Conservation (phyloP, 1,139 yeast species). For the Oligophagozyma castellii region DNA sequence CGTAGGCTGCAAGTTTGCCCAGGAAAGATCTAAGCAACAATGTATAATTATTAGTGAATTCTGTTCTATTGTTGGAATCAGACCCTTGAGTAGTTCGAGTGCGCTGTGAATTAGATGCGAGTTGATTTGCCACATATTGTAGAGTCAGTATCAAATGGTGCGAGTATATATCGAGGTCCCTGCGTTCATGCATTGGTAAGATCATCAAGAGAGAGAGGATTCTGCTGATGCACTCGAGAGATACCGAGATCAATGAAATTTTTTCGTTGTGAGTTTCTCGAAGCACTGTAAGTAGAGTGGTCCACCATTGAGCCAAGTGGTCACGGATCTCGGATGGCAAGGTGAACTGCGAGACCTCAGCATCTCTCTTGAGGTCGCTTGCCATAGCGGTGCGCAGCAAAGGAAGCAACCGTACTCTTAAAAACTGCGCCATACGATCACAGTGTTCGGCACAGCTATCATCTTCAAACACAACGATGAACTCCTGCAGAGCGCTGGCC, state of each 20-base stretch:
- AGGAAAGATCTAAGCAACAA: slow-evolving; percentile 16
- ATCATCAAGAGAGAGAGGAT: slow-evolving; percentile 14
- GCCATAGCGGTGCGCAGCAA: no score
- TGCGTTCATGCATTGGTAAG: slow-evolving; percentile 6
- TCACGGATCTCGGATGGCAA: no score
- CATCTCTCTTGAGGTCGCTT: no score
- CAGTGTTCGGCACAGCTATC: no score
- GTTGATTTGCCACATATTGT: slow-evolving; percentile 17
- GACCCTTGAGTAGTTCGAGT: slow-evolving; percentile 1
- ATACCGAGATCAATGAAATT: slow-evolving; percentile 14
- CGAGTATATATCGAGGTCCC: slow-evolving; percentile 15
- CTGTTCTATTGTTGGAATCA: slow-evolving; percentile 2
- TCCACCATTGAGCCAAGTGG: slow-evolving; percentile 23
- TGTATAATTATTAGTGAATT: slow-evolving; percentile 12
- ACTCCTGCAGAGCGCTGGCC: no score
- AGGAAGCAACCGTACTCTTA: no score
- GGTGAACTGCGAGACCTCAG: no score
- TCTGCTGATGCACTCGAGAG: slow-evolving; percentile 20
- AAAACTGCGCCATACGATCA: no score
- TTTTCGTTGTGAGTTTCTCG: slow-evolving; percentile 1
- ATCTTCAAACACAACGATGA: no score
- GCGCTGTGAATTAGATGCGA: slow-evolving; percentile 15
- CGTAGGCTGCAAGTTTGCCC: slow-evolving; percentile 22
- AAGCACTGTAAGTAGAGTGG: slow-evolving; percentile 12
- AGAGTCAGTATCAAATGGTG: slow-evolving; percentile 18